Evolutionary conservation across 768 basidiomycete genomes (phyloP).

Genomic region (Strobilomyces dryophilus): DNA sequence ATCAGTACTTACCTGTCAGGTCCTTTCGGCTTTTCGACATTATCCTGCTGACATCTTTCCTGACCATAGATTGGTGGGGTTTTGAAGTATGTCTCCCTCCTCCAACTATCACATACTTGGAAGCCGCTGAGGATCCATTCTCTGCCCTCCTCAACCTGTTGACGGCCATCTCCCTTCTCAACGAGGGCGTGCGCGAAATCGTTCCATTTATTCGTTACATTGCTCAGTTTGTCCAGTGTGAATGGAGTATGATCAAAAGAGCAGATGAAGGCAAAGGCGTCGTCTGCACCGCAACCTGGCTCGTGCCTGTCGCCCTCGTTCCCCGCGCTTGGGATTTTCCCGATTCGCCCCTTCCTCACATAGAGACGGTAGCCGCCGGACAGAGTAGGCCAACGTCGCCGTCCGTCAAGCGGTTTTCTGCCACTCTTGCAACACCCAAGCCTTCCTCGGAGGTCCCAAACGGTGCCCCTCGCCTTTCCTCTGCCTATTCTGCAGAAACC

Average conservation of each 20-base stretch:
- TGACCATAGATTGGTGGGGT: conserved; percentile 81
- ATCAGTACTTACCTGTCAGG: conserved; percentile 74
- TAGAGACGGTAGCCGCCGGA: conserved; percentile 9
- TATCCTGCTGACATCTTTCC: conserved; percentile 5
- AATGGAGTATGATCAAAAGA: conserved; percentile 60
- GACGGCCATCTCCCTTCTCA: conserved; percentile 63
- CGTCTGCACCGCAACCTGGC: conserved; percentile 88
- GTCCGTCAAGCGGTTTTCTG: conserved; percentile 20
- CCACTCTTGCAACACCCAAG: conserved; percentile 25
- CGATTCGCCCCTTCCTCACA: conserved; percentile 36
- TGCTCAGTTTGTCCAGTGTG: conserved; percentile 71
- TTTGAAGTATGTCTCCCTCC: conserved; percentile 74
- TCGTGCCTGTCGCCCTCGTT: conserved; percentile 75
- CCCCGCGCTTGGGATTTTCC: conserved; percentile 80
- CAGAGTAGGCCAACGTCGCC: conserved; percentile 21
- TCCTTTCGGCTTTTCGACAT: background rate
- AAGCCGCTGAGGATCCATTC: conserved; percentile 57
- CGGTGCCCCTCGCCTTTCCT: conserved; percentile 23
- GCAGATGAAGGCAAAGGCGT: conserved; percentile 74
- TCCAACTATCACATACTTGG: conserved; percentile 58
- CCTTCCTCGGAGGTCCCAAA: conserved; percentile 24
- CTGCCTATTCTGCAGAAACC: conserved; percentile 29
- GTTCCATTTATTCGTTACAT: conserved; percentile 84
- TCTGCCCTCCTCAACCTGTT: conserved; percentile 65
- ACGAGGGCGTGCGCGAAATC: conserved; percentile 76